Evolutionary conservation across 2,329 filamentous ascomycete genomes (phyloP).

Genomic region (Fusarium sp.): DNA sequence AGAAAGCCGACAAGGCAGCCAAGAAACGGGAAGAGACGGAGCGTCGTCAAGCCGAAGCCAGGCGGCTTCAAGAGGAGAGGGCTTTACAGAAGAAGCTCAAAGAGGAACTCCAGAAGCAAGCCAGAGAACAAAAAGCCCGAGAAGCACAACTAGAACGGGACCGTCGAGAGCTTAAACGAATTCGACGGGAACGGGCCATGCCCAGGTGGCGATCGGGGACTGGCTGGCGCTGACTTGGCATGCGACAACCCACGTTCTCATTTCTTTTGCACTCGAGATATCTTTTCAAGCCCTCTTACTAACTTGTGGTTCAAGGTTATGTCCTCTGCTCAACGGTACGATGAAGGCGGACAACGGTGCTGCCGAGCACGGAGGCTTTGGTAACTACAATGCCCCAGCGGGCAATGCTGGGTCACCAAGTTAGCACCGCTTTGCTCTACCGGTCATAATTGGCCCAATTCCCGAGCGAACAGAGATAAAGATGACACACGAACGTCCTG

Average conservation of each 20-base stretch:
- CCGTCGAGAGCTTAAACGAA: conserved; percentile 26
- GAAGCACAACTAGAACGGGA: conserved; percentile 25
- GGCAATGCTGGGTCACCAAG: conserved; percentile 52
- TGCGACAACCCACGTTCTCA: background rate
- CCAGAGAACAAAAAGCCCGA: conserved; percentile 27
- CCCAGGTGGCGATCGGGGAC: conserved; percentile 39
- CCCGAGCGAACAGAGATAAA: conserved; percentile 4
- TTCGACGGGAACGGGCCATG: conserved; percentile 30
- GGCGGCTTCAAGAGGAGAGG: conserved; percentile 26
- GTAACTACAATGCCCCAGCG: conserved; percentile 61
- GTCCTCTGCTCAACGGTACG: conserved; percentile 86
- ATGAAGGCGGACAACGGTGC: conserved; percentile 72
- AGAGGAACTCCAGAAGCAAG: conserved; percentile 31
- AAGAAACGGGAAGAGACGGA: conserved; percentile 34
- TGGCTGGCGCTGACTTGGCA: conserved; percentile 33
- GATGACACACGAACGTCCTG: background rate
- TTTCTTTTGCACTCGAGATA: conserved; percentile 23
- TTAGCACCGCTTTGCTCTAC: conserved; percentile 12
- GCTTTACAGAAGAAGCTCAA: conserved; percentile 33
- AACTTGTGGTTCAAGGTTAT: conserved; percentile 68
- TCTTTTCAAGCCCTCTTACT: conserved; percentile 29
- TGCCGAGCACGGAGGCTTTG: conserved; percentile 70
- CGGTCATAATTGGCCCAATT: background rate
- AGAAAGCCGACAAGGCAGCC: conserved; percentile 22
- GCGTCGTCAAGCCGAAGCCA: conserved; percentile 28